phyloP scores from a whole-genome alignment of 805 yeast species.

The Wickerhamiella cacticola region DNA sequence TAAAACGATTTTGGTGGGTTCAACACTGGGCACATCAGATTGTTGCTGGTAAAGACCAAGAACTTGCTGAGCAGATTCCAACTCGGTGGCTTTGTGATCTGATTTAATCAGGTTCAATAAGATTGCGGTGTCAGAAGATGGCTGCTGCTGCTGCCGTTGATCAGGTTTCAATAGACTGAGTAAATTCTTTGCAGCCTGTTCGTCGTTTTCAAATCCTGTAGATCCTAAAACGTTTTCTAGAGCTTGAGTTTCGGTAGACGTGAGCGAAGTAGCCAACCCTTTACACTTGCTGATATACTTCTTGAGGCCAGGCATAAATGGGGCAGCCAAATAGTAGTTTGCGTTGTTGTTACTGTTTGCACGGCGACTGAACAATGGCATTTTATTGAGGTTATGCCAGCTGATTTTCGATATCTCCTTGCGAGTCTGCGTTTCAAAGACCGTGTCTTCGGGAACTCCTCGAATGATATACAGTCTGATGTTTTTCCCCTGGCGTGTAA shows the following conservation, averaged over 20 bases:
- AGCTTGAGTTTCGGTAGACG: constrained; percentile 24
- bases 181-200: constrained; percentile 17
- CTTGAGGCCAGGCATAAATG: constrained; percentile 29
- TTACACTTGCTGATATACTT: constrained; percentile 25
- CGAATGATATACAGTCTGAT: constrained; percentile 68
- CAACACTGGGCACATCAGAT: constrained; percentile 15
- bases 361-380: constrained; percentile 26
- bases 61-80: constrained; percentile 27
- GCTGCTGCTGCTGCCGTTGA: not conserved
- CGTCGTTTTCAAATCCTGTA: constrained; percentile 13
- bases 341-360: constrained; percentile 5
- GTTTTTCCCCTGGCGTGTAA: constrained; percentile 72
- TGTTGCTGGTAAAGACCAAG: constrained; percentile 24
- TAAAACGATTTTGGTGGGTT: constrained; percentile 7
- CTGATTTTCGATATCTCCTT: constrained; percentile 76
- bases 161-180: constrained; percentile 15
- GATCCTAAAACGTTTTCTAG: constrained; percentile 26
- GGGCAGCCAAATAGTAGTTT: constrained; percentile 30
- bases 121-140: constrained; percentile 19
- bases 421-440: constrained; percentile 72
- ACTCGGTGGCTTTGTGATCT: constrained; percentile 16
- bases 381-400: constrained; percentile 40
- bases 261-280: constrained; percentile 24
- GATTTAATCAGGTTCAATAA: constrained; percentile 22
- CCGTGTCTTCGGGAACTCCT: constrained; percentile 62